Evolutionary conservation across 441 rosid species (phyloP).

Genomic region (Theobroma grandiflorum): DNA sequence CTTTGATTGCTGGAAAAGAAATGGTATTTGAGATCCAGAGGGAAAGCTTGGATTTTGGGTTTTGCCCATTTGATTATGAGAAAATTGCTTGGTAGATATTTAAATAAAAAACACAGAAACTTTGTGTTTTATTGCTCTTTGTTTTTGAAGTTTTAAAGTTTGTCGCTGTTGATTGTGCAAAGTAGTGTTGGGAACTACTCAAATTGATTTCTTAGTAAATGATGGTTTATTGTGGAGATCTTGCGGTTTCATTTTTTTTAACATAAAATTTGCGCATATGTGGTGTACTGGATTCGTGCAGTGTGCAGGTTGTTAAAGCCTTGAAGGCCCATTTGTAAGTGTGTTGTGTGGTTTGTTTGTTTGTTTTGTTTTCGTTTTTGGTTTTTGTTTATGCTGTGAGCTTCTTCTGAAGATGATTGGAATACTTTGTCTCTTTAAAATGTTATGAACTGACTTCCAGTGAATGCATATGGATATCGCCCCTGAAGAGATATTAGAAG

Average conservation of each 20-base stretch:
- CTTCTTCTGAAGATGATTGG: background rate
- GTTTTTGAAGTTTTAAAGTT: background rate
- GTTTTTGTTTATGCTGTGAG: background rate
- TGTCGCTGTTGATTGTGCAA: background rate
- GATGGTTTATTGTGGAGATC: conserved; percentile 11
- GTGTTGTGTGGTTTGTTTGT: background rate
- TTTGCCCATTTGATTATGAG: background rate
- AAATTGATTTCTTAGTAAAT: background rate
- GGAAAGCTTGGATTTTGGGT: background rate
- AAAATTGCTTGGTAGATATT: conserved; percentile 3
- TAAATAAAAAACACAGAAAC: background rate
- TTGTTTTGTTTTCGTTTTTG: background rate
- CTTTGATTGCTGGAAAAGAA: background rate
- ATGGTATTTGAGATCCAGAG: conserved; percentile 1
- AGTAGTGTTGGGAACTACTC: background rate
- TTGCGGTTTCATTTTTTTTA: background rate
- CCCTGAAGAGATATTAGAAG: background rate
- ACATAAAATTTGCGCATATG: background rate
- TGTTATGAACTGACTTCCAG: background rate
- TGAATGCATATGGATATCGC: background rate
- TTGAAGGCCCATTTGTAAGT: background rate
- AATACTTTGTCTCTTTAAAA: background rate
- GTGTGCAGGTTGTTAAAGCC: background rate
- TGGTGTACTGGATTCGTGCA: background rate
- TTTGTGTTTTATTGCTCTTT: background rate